Base-by-base conservation (phyloP, 306 rosid genomes). In the Corylus americana region DNA sequence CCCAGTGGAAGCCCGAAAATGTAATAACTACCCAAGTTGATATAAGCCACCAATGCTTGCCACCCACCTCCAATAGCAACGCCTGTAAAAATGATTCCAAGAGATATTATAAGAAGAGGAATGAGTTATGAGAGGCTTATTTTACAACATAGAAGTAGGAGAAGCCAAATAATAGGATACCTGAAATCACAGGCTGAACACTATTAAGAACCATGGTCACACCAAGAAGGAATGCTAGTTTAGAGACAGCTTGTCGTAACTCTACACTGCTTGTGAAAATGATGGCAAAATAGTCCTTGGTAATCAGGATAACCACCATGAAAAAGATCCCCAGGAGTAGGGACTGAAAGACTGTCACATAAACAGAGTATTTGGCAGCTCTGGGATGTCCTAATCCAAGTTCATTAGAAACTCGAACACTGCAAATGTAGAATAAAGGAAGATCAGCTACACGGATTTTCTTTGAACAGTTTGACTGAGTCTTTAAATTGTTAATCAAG, bases 41-140 rank as follows among this genome's bases (percentile, higher is more conserved):
- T 87, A 66, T 89, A 94, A 66, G 97, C 97, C 73, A 94, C 98
- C 74, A 88, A 58, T 62, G 89, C 89, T 77, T 94, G 98, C 98
- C 97, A 94, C 29, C 98, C 98, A 47, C 94, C 96, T 84, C 98
- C 98, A 74, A 94, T 55, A 39, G 98, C 98, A 85, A 94, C 97
- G 48, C 98, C 98, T 92, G 77, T 22, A 83, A 74, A 55, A 74
- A 79, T 70, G 57, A 78, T 51, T 70, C 50, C 61, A 71, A 16
- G 7, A 39, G 39, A 8, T 9, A 42, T 67, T 18, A 18, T 7
- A 18, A 42, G 71, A 20, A 47, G 14, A 4, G 71, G 49, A 67
- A 18, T 37, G 27, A 31, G 35, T 31, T 31, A 31, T 31, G 35
- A 1, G 50, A 37, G 0, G 71, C 13, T 37, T 67, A 42, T 42